Percentiles rank a stretch among this genome's conserved stretches.
Evolutionary conservation across 768 basidiomycete species (phyloP).

Genomic region (Agrocybe pediades): DNA sequence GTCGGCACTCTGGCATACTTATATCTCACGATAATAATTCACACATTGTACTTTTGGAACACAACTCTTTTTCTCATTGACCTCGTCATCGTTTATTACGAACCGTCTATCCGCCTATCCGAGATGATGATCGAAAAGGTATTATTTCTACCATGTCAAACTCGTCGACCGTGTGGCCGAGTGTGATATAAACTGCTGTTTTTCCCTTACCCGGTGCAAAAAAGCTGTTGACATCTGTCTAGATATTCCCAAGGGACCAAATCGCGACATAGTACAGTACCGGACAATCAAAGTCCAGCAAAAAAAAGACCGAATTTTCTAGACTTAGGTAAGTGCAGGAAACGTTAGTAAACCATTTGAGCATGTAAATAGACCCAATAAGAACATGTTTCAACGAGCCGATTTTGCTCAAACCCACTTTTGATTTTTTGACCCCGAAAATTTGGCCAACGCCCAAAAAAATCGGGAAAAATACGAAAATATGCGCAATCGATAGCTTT

Average conservation of each 20-base stretch:
- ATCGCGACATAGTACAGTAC: no score
- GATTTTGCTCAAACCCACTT: no score
- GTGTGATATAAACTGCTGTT: not conserved
- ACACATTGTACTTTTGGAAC: slow-evolving; percentile 5
- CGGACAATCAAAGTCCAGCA: no score
- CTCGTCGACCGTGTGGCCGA: not conserved
- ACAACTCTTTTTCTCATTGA: not conserved
- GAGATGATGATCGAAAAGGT: not conserved
- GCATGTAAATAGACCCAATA: no score
- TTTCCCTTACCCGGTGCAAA: not conserved
- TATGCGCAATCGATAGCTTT: no score
- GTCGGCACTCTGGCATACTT: slow-evolving; percentile 19
- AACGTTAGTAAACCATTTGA: no score
- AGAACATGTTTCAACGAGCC: no score
- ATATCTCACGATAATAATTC: slow-evolving; percentile 13
- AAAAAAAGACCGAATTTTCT: no score
- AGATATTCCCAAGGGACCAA: slow-evolving; percentile 2
- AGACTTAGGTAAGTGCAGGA: no score
- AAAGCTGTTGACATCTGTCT: not conserved
- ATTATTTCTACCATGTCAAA: slow-evolving; percentile 7
- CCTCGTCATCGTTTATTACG: not conserved
- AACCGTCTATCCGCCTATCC: not conserved
- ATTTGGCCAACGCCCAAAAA: no score
- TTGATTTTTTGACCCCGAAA: no score
- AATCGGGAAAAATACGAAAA: no score